Evolutionary conservation across 2,329 filamentous ascomycete species (phyloP), one percentile per base, ranked within the genome.

Genomic region (Calonectria crousiana): DNA sequence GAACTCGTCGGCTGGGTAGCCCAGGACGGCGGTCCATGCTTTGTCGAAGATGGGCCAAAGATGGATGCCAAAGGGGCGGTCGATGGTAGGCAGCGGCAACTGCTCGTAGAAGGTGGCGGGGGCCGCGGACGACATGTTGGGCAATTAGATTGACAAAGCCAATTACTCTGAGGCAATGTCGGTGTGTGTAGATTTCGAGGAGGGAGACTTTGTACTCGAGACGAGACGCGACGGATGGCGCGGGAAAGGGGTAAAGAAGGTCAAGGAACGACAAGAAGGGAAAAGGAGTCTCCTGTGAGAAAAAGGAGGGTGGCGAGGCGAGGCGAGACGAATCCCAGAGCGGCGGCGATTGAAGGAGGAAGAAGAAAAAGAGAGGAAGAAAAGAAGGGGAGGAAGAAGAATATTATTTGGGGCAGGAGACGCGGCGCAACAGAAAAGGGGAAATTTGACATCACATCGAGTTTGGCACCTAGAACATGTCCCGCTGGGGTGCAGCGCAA

Each of bases 21-120:
- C 96, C 73, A 91, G 90, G 77, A 95, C 88, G 72, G 89, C 85
- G 84, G 94, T 93, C 87, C 94, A 98, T 80, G 90, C 93, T 88
- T 95, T 95, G 88, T 93, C 94, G 91, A 98, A 98, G 86, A 97
- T 92, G 81, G 96, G 95, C 97, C 97, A 98, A 85, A 98, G 88
- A 77, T 94, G 90, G 79, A 98, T 88, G 85, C 96, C 97, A 82
- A 98, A 98, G 41, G 96, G 96, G 78, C 94, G 92, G 84, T 98
- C 96, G 86, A 98, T 90, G 76, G 95, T 95, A 71, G 96, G 96
- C 79, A 92, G 84, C 84, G 95, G 90, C 75, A 92, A 81, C 80
- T 90, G 86, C 82, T 90, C 88, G 86, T 86, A 89, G 77, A 90
- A 87, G 76, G 86, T 85, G 74, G 87, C 83, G 71, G 87, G 83